Base-by-base conservation (phyloP, 1,139 yeast genomes). In the Lodderomyces margitis region DNA sequence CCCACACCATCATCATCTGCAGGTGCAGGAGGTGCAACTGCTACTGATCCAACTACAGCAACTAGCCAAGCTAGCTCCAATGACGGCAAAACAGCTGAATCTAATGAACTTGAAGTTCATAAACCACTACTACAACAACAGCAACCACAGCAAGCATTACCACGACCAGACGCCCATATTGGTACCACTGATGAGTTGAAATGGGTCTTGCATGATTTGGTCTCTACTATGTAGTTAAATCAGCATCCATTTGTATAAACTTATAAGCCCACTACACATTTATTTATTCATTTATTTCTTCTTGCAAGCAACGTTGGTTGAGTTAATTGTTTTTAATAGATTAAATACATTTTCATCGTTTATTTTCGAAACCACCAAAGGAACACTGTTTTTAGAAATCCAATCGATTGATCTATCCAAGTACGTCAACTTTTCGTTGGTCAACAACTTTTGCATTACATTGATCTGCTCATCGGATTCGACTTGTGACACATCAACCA, bases 131-230 rank as follows among this genome's bases (percentile, higher is more conserved):
- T 19, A 9, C 36, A 11, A 23, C 28, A 28, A 21, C 36, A 24
- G 11, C 36, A 4, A 7, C 27, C 3, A n/a, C 37, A 27, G 15
- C 32, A 20, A 28, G 24, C 40, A 2, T 17, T 46, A 11, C 51
- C 48, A 21, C 42, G 52, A 41, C 46, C 46, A 1, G 54, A 46
- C 36, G 46, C 64, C 7, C 78, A 76, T 54, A 64, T 78, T 31
- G 91, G 91, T 5, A 70, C 83, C 0, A 73, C 78, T 20, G 85
- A 83, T 48, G 94, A 85, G 56, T 64, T 85, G 48, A 79, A 81
- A 51, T 80, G 88, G 86, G 68, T 84, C 40, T 70, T 85, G 35
- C 83, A 80, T 61, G 91, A 83, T 47, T 61, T 72, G 46, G 57
- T 68, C 10, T 57, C 70, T 14, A 61, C 70, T 5, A 64, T 66